Base-by-base conservation (phyloP, 2,329 filamentous ascomycete species). In the Amylocarpus encephaloides region DNA sequence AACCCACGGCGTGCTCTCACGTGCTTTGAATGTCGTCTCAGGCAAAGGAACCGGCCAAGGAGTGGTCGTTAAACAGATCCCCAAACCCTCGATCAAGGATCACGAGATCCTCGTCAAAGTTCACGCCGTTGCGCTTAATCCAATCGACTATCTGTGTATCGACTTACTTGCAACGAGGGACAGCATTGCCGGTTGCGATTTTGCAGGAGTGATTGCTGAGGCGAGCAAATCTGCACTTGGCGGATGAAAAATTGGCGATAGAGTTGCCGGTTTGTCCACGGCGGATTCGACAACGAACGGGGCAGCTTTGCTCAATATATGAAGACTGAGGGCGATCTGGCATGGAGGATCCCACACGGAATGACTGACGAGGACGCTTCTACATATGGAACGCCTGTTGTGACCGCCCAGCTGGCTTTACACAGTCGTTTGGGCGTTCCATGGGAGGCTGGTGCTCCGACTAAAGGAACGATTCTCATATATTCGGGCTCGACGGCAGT, bases 221-320 rank as follows among this genome's bases (percentile, higher is more conserved):
- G 64, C 76, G 19, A 74, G 73, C 33, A 62, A 71, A 55, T 40
- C 39, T 29, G 73, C 38, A 73, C 77, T 15, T 69, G 67, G 16
- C 67, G 75, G 73, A 67, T 69, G 72, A 63, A 66, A 70, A 46
- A 77, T 78, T 53, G 75, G 75, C 2, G 74, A 78, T 52, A 69
- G 73, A 42, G 41, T 67, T 66, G 62, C 56, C 5, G 55, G 29
- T 47, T 66, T 6, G 62, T 58, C 1, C 68, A 71, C 46, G 45
- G 55, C n/a, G 50, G 45, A 18, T 26, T 43, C 9, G 39, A 50
- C 33, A 15, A n/a, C 16, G 48, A 55, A 16, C 19, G 30, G 10
- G 53, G 55, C 22, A 22, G 43, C 38, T 58, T 55, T 46, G 46
- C 49, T 3, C 43, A 55, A 39, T 55, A 53, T 32, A 7, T 57